A percentile compares a stretch with the other conserved stretches of the same genome.
phyloP scores from a whole-genome alignment of 2,329 filamentous ascomycete genomes.

The Teratosphaeria viscida region DNA sequence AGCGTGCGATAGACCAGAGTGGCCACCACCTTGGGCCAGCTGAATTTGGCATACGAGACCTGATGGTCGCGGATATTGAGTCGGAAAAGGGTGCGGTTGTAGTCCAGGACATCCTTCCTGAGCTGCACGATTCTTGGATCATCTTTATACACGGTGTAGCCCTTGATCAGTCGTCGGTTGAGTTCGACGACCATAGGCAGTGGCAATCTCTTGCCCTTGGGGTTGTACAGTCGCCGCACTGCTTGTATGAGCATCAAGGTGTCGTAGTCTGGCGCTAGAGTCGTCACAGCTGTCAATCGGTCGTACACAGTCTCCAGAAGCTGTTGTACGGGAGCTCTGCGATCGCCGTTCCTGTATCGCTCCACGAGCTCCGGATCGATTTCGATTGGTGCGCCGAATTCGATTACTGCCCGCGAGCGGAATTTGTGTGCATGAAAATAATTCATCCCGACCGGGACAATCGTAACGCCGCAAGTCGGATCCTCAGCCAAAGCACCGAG shows the following conservation, averaged over 20 bases:
- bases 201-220: slow-evolving; percentile 85
- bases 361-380: slow-evolving; percentile 73
- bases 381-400: slow-evolving; percentile 85
- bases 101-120: slow-evolving; percentile 65
- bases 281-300: slow-evolving; percentile 75
- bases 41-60: slow-evolving; percentile 81
- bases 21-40: slow-evolving; percentile 62
- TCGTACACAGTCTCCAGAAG: slow-evolving; percentile 81
- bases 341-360: slow-evolving; percentile 72
- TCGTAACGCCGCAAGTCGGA: slow-evolving; percentile 80
- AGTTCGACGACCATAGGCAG: slow-evolving; percentile 88
- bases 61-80: slow-evolving; percentile 89
- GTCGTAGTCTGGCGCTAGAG: slow-evolving; percentile 87
- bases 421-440: slow-evolving; percentile 99
- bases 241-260: slow-evolving; percentile 96
- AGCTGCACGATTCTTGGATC: slow-evolving; percentile 72
- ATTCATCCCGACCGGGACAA: slow-evolving; percentile 97
- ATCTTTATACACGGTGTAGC: slow-evolving; percentile 86
- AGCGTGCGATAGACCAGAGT: slow-evolving; percentile 68
- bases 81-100: slow-evolving; percentile 77
- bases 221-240: slow-evolving; percentile 84
- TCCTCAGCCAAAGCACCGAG: slow-evolving; percentile 77
- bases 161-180: slow-evolving; percentile 80
- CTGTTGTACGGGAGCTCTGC: slow-evolving; percentile 75
- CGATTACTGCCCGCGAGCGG: slow-evolving; percentile 85